Percentiles rank a stretch among this genome's conserved stretches.
These are phyloP conservation scores for Anthoceros angustus DNA, from an alignment of 225 moss, liverwort and hornwort genomes.

Conservation along the genomic window DNA sequence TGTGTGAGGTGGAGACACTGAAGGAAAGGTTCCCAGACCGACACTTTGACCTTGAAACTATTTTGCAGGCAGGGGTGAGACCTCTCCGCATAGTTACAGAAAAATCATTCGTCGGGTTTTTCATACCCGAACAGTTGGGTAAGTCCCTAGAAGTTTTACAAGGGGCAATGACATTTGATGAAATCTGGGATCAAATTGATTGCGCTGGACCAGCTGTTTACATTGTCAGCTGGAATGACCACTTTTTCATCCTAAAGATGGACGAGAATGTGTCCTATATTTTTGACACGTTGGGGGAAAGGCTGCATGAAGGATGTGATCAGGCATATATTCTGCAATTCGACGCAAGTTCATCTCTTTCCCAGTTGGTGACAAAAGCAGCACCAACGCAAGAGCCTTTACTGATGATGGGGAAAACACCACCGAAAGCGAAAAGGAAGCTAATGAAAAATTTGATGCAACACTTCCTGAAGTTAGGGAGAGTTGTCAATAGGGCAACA, in stretches of 20 bases:
- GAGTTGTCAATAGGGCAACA: no score
- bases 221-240: conserved; percentile 98
- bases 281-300: conserved; percentile 88
- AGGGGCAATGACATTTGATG: conserved; percentile 64
- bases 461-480: no score
- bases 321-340: conserved; percentile 96
- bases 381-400: conserved; percentile 19
- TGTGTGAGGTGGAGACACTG: conserved; percentile 75
- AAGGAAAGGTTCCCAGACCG: conserved; percentile 72
- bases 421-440: no score
- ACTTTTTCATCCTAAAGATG: conserved; percentile 83
- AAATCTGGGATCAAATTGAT: conserved; percentile 74
- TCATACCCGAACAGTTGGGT: conserved; percentile 60
- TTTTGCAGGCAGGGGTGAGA: conserved; percentile 71
- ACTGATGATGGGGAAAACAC: conserved; percentile 18
- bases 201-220: conserved; percentile 70
- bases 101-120: conserved; percentile 73
- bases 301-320: conserved; percentile 81
- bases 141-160: conserved; percentile 67
- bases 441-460: no score
- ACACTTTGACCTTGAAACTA: conserved; percentile 87
- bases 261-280: conserved; percentile 69
- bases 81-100: conserved; percentile 51
- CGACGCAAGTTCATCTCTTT: conserved; percentile 41
- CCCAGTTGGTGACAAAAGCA: conserved; percentile 21